Percentiles rank a stretch among this genome's conserved stretches.
These are phyloP conservation scores for Pythium volutum DNA, from an alignment of 352 stramenopile genomes.

Conservation along the genomic window DNA sequence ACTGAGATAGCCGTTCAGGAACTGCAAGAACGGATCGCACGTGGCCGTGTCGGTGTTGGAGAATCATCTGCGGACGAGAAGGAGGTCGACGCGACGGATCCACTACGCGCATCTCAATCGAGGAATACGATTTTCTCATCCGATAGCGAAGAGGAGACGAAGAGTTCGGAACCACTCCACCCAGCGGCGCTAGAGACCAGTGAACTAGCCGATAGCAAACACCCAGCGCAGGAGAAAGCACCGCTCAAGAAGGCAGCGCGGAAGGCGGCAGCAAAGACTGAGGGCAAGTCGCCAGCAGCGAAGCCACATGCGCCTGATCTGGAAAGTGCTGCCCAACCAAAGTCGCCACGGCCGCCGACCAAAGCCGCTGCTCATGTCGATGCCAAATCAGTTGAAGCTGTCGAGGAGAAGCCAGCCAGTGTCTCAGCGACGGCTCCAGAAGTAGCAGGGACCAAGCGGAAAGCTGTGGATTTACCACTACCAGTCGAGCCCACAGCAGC, in stretches of 20 bases:
- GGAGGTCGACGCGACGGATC: not conserved
- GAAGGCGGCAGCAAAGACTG: conserved; percentile 1
- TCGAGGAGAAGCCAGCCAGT: not conserved
- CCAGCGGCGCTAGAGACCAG: not conserved
- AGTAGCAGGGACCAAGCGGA: not conserved
- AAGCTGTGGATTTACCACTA: not conserved
- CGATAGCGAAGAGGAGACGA: conserved; percentile 20
- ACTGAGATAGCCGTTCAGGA: conserved; percentile 2
- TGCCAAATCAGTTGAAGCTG: not conserved
- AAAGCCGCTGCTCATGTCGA: not conserved
- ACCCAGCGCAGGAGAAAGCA: not conserved
- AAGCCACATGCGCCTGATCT: not conserved
- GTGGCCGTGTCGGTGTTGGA: not conserved
- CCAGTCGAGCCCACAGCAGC: not conserved
- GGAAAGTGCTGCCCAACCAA: not conserved
- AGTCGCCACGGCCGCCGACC: not conserved
- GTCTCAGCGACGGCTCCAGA: not conserved
- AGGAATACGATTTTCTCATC: conserved; percentile 25
- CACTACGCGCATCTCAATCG: not conserved
- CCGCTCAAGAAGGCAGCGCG: conserved; percentile 5
- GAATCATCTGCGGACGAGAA: not conserved
- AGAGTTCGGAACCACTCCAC: not conserved
- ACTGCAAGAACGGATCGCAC: conserved; percentile 18
- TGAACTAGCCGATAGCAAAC: not conserved
- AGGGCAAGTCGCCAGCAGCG: not conserved